Base-by-base conservation (phyloP, 192 early-diverging fungal genomes). In the Ambispora gerdemannii region DNA sequence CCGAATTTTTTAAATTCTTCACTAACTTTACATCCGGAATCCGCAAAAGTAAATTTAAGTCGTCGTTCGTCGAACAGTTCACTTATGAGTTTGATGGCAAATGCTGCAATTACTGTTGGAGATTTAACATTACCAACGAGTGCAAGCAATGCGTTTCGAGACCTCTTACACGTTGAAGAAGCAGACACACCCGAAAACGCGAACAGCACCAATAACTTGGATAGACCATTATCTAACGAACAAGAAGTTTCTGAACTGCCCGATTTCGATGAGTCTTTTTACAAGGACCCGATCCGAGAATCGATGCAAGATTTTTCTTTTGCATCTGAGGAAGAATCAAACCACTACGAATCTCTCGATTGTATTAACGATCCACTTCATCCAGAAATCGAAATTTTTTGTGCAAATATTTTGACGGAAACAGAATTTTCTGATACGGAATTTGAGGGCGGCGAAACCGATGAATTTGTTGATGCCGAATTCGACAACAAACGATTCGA, bases 381-480 rank as follows among this genome's bases (percentile, higher is more conserved):
- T 43, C 38, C 38, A 43, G 38, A 43, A 43, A 43, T 43, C 15
- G 38, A 43, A 43, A 43, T 43, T 43, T 43, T 15, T 15, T 15
- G 15, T 10, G 38, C 15, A 10, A 15, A 43, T 43, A 43, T 6
- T 43, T 43, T 43, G 7, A 10, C 38, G 6, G 38, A 43, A 43
- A 15, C 6, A 43, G 38, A 43, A 43, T 43, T 43, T 43, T 43
- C 38, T 15, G 38, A 43, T 43, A 43, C 15, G 6, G 38, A 43
- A 43, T 43, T 43, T 15, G 38, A 43, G 15, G 7, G 15, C 6
- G 15, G 38, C 15, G 38, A 43, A 10, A 43, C 6, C 15, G 38
- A 43, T 43, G 38, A 43, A 43, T 43, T 43, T 43, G 38, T 74
- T 28, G 38, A 71, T 38, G 47, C 75, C 78, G 50, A 73, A 72